A percentile compares a stretch with the other conserved stretches of the same genome.
Evolutionary conservation across 495 filamentous ascomycete genomes (phyloP).

Genomic region (Penicillium manginii): DNA sequence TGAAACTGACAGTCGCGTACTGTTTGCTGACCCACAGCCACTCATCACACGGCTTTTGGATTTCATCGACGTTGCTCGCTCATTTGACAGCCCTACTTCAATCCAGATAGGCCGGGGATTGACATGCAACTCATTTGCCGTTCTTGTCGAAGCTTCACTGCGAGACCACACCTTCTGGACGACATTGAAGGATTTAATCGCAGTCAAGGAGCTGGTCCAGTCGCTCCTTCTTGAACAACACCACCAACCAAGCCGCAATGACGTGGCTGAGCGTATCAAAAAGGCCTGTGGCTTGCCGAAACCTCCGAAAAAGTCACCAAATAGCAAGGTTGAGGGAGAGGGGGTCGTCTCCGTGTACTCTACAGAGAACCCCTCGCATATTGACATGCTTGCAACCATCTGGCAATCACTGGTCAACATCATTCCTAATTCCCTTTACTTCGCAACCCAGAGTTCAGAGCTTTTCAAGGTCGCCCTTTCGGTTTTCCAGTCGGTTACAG

Average conservation of each 20-base stretch:
- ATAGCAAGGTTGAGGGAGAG: conserved; percentile 2
- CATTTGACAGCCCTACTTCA: conserved; percentile 5
- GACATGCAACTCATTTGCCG: conserved; percentile 60
- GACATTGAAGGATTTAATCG: conserved; percentile 49
- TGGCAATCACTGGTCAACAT: conserved; percentile 57
- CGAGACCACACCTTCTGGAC: conserved; percentile 63
- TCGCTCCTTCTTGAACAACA: conserved; percentile 41
- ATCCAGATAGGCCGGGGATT: conserved; percentile 33
- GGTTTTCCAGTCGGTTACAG: conserved; percentile 59
- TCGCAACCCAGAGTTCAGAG: conserved; percentile 53
- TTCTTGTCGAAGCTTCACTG: conserved; percentile 67
- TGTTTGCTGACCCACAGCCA: conserved; percentile 24
- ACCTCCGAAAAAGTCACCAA: conserved; percentile 29
- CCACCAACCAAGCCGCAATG: conserved; percentile 36
- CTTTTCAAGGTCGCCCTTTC: conserved; percentile 57
- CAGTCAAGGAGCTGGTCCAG: conserved; percentile 47
- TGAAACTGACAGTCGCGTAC: conserved; percentile 9
- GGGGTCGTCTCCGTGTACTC: background rate
- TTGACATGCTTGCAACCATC: conserved; percentile 50
- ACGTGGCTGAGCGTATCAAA: conserved; percentile 42
- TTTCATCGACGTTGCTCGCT: conserved; percentile 36
- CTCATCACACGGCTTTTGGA: conserved; percentile 36
- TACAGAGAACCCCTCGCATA: conserved; percentile 30
- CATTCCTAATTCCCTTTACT: conserved; percentile 49
- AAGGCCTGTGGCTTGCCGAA: conserved; percentile 36